A percentile compares a stretch with the other conserved stretches of the same genome.
These are phyloP conservation scores for Lablab purpureus DNA, from an alignment of 306 rosid species.

Conservation along the genomic window DNA sequence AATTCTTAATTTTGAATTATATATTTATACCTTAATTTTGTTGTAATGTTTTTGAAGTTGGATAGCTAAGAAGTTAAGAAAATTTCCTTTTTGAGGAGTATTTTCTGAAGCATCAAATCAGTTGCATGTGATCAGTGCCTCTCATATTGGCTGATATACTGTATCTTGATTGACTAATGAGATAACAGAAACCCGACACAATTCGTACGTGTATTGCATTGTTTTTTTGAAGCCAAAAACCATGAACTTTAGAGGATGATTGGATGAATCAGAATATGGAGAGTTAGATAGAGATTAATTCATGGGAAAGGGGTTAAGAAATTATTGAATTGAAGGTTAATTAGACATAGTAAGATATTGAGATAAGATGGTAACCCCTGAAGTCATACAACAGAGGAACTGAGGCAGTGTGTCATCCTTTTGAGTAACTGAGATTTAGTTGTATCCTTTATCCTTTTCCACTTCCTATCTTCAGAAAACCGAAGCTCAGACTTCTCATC, in stretches of 20 bases:
- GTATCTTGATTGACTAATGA: neutral
- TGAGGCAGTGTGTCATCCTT: neutral
- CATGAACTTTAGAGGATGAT: too few species aligned
- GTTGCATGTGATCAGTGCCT: neutral
- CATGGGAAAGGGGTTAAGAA: neutral
- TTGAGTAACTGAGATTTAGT: neutral
- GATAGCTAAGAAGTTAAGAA: too few species aligned
- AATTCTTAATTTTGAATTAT: too few species aligned
- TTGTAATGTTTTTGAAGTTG: too few species aligned
- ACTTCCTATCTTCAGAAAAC: neutral
- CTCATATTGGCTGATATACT: neutral
- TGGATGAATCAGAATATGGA: neutral
- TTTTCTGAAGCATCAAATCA: constrained; percentile 14
- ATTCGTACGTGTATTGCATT: neutral
- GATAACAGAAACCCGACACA: neutral
- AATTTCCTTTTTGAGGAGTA: neutral
- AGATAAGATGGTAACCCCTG: neutral
- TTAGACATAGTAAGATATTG: neutral
- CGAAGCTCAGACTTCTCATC: neutral
- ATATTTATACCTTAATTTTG: too few species aligned
- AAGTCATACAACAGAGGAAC: neutral
- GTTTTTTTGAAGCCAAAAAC: too few species aligned
- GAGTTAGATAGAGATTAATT: neutral
- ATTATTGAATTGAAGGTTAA: neutral
- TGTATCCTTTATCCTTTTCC: neutral